Evolutionary conservation across 306 rosid species (phyloP).

Genomic region (Citrullus colocynthis): DNA sequence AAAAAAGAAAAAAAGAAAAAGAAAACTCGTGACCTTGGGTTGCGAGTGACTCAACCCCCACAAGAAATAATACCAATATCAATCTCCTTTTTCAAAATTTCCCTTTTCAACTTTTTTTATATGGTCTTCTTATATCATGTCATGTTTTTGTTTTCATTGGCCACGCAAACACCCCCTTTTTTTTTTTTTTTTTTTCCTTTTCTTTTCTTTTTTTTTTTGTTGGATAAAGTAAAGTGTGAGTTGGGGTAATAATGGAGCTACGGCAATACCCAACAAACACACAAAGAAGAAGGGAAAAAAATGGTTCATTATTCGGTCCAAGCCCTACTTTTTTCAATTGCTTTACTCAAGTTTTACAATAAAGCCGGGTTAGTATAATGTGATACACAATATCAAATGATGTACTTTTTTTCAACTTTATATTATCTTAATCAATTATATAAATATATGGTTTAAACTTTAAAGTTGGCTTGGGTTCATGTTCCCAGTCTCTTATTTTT

Average conservation of each 20-base stretch:
- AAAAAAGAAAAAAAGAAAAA: too few relatives aligned
- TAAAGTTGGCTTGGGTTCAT: background rate
- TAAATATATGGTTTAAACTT: background rate
- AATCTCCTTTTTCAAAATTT: background rate
- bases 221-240: background rate
- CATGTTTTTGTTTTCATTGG: background rate
- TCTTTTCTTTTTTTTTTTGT: too few relatives aligned
- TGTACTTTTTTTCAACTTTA: background rate
- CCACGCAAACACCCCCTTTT: background rate
- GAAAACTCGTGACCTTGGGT: background rate
- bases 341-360: background rate
- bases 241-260: conserved; percentile 1
- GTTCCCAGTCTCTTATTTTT: background rate
- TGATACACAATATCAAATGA: background rate
- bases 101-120: background rate
- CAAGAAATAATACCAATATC: background rate
- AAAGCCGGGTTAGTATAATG: background rate
- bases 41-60: conserved; percentile 5
- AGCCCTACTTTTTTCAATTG: background rate
- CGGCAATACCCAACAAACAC: background rate
- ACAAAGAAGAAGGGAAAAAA: background rate
- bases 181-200: too few relatives aligned
- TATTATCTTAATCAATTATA: background rate
- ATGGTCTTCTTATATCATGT: background rate
- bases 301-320: background rate